Base-by-base conservation (phyloP, 208 protist species). In the Trypanosomatidae sp. region DNA sequence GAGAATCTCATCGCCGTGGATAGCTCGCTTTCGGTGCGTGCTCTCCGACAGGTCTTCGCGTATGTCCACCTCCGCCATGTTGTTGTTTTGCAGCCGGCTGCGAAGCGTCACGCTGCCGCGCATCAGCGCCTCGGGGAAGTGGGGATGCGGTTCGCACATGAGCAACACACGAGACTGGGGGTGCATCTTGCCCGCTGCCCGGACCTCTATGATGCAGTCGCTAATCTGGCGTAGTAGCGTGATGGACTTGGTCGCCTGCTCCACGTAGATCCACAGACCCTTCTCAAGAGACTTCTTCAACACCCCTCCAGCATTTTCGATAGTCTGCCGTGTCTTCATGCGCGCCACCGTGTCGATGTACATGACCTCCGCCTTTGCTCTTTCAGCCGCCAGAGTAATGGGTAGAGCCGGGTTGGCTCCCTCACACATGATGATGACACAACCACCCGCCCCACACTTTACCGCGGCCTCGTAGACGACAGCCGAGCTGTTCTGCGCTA, bases 101-200 rank as follows among this genome's bases (percentile, higher is more conserved):
- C 91, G 91, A 55, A 96, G 84, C 33, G 92, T 96, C 30, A 96
- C 83, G 49, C 80, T 84, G 58, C 83, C 82, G 47, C 87, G 80
- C 77, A 96, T 89, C 62, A 96, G 82, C 36, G 69, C 80, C 73
- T 93, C 89, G 33, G 92, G 92, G 73, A 96, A 96, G 80, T 96
- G 92, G 41, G 92, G 92, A 66, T 96, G 92, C 17, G 92, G 92
- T 80, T 96, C 92, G 77, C 92, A 95, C 92, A 96, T 96, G 55
- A 96, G 87, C 78, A 96, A 84, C 68, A 96, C 79, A 44, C 92
- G 86, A 52, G 90, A 76, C 69, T 81, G 78, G 44, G 69, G 47
- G 66, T 92, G 79, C 78, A 96, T 91, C 50, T 75, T 85, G 1
- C 77, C 76, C 1, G 68, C 60, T 30, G 67, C 70, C 65, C 86